Percentiles rank a stretch among this genome's conserved stretches.
Evolutionary conservation across 192 early-diverging fungal genomes (phyloP).

Genomic region (Kickxella alabastrina): DNA sequence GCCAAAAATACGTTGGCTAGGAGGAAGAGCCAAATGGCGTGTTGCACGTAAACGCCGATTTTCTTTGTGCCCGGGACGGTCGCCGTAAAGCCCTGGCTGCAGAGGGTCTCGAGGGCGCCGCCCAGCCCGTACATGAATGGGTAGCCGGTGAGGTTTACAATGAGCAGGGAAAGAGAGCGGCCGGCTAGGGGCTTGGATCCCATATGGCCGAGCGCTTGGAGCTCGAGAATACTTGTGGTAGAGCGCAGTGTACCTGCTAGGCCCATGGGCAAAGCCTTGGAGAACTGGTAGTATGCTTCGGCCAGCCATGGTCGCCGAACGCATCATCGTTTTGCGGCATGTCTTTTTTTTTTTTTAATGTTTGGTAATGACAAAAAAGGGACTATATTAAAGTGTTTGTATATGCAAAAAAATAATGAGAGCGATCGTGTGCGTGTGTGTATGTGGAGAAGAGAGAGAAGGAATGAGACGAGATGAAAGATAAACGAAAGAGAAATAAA

Average conservation of each 20-base stretch:
- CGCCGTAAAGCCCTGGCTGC: conserved; percentile 69
- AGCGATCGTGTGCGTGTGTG: not conserved
- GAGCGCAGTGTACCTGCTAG: conserved; percentile 62
- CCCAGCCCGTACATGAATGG: conserved; percentile 67
- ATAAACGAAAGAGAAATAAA: not conserved
- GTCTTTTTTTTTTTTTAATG: not conserved
- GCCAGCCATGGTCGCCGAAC: conserved; percentile 15
- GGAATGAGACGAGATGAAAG: not conserved
- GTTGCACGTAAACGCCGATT: conserved; percentile 70
- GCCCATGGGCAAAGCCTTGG: conserved; percentile 55
- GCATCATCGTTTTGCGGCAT: too few relatives aligned
- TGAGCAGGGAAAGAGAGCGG: conserved; percentile 64
- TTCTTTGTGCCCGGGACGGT: conserved; percentile 48
- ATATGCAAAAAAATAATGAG: conserved; percentile 1
- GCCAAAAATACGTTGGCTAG: conserved; percentile 28
- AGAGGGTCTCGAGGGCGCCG: conserved; percentile 74
- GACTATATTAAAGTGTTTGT: too few relatives aligned
- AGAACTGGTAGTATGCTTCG: conserved; percentile 25
- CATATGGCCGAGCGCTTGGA: conserved; percentile 63
- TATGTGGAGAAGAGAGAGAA: not conserved
- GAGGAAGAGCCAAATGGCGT: conserved; percentile 72
- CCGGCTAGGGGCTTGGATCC: conserved; percentile 61
- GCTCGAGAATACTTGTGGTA: conserved; percentile 59
- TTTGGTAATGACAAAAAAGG: not conserved
- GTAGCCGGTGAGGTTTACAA: conserved; percentile 73